Base-by-base conservation (phyloP, 2,329 filamentous ascomycete genomes). In the Sarocladium brachiariae region DNA sequence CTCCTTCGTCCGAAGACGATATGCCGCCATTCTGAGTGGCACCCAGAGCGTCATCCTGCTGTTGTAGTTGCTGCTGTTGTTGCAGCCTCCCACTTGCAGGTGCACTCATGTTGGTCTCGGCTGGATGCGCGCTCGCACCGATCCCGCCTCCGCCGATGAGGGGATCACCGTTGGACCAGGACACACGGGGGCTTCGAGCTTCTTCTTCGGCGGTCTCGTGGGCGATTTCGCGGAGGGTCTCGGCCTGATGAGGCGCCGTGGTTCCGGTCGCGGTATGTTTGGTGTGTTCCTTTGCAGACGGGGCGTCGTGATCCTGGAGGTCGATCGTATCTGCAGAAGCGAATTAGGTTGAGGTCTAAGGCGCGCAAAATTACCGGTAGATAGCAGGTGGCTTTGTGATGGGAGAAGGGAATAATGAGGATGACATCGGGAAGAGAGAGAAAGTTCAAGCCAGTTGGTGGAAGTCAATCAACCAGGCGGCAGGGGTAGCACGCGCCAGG, bases 251-350 rank as follows among this genome's bases (percentile, higher is more conserved):
- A 19, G 30, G 30, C 39, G 89, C 83, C 57, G 84, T 86, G 61
- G 87, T 72, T n/a, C 56, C 46, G 18, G 56, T 72, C 75, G 53
- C 56, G 75, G 70, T 57, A 74, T 71, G 52, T 39, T 59, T 60
- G 51, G 78, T 74, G 67, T 95, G 90, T 65, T 91, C 86, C 72
- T 95, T 80, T 34, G 92, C 89, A 41, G 91, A 93, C 30, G 90
- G 89, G 53, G 86, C 76, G 62, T 84, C 75, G 63, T 83, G 87
- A 70, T 89, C 82, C 77, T 97, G 93, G 49, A 97, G 83, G 72
- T 97, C 93, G 70, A 96, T 87, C 55, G 92, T 95, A 74, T 97
- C 92, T 95, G 52, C 41, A 30, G 5, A 21, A 10, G 16, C 16
- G 21, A n/a, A 50, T 38, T 21, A 19, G 27, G 49, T 45, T 45